phyloP scores from a whole-genome alignment of 2,329 filamentous ascomycete species.

The Paecilomyces sp. region DNA sequence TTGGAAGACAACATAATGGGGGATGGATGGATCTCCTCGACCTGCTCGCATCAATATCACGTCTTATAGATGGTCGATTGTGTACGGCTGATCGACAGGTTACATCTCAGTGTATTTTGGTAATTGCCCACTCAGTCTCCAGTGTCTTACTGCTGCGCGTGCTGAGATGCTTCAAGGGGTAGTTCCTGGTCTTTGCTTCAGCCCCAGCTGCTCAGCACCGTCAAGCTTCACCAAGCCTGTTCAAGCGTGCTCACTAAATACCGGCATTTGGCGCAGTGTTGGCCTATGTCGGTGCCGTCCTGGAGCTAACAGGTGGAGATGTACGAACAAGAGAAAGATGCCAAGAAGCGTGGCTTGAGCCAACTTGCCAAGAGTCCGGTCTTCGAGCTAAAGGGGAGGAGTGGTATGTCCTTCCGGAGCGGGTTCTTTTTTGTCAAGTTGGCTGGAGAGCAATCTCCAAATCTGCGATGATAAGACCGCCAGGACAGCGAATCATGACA shows the following conservation, averaged over 20 bases:
- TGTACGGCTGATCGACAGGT: background rate
- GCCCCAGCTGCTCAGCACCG: background rate
- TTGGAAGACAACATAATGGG: background rate
- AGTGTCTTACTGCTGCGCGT: background rate
- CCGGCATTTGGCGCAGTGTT: too few relatives aligned
- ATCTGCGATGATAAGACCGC: background rate
- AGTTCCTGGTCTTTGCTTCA: background rate
- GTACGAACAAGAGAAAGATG: background rate
- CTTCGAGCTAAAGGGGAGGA: background rate
- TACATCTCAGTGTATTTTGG: background rate
- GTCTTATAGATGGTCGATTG: background rate
- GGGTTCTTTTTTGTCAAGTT: background rate
- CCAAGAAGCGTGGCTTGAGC: background rate
- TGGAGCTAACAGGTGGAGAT: background rate
- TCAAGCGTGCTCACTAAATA: background rate
- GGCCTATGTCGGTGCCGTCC: too few relatives aligned
- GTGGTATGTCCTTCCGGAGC: background rate
- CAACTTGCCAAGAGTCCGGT: background rate
- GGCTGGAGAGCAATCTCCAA: background rate
- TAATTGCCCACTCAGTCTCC: background rate
- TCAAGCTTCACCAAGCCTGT: background rate
- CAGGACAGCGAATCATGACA: background rate
- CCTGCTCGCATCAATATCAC: background rate
- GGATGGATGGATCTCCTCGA: background rate
- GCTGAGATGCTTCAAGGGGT: background rate